A percentile compares a stretch with the other conserved stretches of the same genome.
phyloP scores from a whole-genome alignment of 1,284 basidiomycete genomes.

The Psilocybe mexicana region DNA sequence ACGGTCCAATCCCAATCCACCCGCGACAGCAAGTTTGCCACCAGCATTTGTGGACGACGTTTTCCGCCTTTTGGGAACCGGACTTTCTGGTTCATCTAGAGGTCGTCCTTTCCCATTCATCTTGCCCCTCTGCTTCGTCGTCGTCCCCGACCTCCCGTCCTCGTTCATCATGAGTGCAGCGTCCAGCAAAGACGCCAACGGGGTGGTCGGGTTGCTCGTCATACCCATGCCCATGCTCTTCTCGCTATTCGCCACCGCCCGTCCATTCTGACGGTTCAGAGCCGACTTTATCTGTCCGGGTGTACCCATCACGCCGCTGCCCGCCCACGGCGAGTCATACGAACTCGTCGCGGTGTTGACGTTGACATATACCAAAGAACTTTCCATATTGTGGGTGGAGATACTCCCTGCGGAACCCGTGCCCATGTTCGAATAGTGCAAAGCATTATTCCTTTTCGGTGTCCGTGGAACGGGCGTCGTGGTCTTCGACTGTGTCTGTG shows the following conservation, averaged over 20 bases:
- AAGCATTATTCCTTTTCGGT: conserved; percentile 24
- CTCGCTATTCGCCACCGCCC: conserved; percentile 5
- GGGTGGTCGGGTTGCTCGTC: conserved; percentile 28
- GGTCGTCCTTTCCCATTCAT: conserved; percentile 7
- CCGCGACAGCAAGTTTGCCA: conserved; percentile 14
- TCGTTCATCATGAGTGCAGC: conserved; percentile 62
- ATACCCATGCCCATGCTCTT: neutral
- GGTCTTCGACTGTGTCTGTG: neutral
- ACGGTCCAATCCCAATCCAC: conserved; percentile 20
- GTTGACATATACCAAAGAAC: conserved; percentile 15
- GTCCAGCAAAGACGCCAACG: conserved; percentile 46
- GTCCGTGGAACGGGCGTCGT: conserved; percentile 20
- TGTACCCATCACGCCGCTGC: conserved; percentile 11
- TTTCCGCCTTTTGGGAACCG: conserved; percentile 32
- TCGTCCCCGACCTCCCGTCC: conserved; percentile 6
- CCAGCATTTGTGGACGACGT: conserved; percentile 11
- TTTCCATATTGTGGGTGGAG: neutral
- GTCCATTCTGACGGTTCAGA: conserved; percentile 11
- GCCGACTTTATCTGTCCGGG: conserved; percentile 6
- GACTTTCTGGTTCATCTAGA: conserved; percentile 32
- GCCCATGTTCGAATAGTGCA: conserved; percentile 19
- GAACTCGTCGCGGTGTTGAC: conserved; percentile 4
- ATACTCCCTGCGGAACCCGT: conserved; percentile 6
- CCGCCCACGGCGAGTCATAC: conserved; percentile 4
- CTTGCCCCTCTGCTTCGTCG: conserved; percentile 10